These are phyloP conservation scores for Rhynchosporium agropyri DNA, from an alignment of 2,329 filamentous ascomycete genomes.

Conservation along the genomic window DNA sequence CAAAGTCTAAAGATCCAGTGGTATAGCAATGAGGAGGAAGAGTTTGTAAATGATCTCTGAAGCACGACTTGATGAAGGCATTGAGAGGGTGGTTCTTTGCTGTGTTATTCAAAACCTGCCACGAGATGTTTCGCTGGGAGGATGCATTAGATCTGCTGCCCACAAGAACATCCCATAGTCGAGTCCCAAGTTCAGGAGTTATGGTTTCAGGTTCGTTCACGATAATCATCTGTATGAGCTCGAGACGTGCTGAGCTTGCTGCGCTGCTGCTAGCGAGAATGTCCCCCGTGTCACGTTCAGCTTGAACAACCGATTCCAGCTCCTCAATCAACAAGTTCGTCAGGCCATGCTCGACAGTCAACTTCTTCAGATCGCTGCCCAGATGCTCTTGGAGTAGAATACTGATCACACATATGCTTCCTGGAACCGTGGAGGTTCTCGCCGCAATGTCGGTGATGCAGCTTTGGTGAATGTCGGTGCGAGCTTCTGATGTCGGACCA, in stretches of 20 bases:
- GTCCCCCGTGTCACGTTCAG: slow-evolving; percentile 34
- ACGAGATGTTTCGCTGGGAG: slow-evolving; percentile 66
- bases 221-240: slow-evolving; percentile 61
- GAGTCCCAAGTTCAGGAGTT: slow-evolving; percentile 59
- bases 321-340: slow-evolving; percentile 65
- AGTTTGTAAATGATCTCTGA: slow-evolving; percentile 58
- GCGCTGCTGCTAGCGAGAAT: slow-evolving; percentile 44
- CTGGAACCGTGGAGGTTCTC: slow-evolving; percentile 66
- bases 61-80: slow-evolving; percentile 57
- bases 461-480: slow-evolving; percentile 62
- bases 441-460: slow-evolving; percentile 70
- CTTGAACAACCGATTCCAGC: slow-evolving; percentile 51
- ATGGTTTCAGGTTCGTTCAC: slow-evolving; percentile 63
- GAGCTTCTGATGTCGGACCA: slow-evolving; percentile 58
- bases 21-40: slow-evolving; percentile 63
- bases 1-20: slow-evolving; percentile 63
- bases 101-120: slow-evolving; percentile 63
- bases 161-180: slow-evolving; percentile 74
- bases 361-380: slow-evolving; percentile 54
- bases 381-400: slow-evolving; percentile 52
- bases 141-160: slow-evolving; percentile 62
- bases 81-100: slow-evolving; percentile 50
- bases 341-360: slow-evolving; percentile 64
- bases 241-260: slow-evolving; percentile 57
- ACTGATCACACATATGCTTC: slow-evolving; percentile 70